Evolutionary conservation across 345 rosid genomes (phyloP), one percentile per base, ranked within the genome.

Genomic region (Erucastrum elatum): DNA sequence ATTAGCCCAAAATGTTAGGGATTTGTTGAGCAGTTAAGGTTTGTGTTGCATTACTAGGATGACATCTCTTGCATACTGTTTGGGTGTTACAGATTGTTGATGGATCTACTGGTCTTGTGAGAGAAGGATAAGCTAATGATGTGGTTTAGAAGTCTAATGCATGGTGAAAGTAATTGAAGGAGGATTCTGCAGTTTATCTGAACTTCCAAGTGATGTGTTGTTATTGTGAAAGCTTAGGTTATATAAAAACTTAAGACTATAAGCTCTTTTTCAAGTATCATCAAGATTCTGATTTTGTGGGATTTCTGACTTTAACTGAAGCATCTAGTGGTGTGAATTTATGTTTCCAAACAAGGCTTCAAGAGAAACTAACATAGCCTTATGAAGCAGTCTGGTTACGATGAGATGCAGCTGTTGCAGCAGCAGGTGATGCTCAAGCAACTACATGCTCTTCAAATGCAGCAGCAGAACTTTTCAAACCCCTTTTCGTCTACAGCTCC

Each of bases 391-490:
- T 75, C 90, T 75, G 85, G 87, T 46, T 65, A 81, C 59, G 85
- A 71, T 77, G 94, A 88, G 66, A 84, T 86, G 87, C 94, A 87
- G 73, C 77, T 88, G 64, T 62, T 87, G 82, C 97, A 90, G 82
- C 93, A 90, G 76, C 90, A 91, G 46, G 39, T 87, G 65, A 84
- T 90, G 87, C 62, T 88, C 75, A 88, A 88, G 85, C 87, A 91
- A 77, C 78, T 89, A 78, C 94, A 87, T 78, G 97, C 89, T 80
- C 72, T 86, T 81, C 94, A 90, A 79, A 87, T 87, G 75, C 94
- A 89, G 83, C 92, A 75, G 26, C 88, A 86, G 68, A 89, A 79
- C 74, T 73, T 89, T 41, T 8, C 85, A 21, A 87, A 81, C 82
- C 87, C 83, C 31, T 76, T 79, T 65, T 8, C 66, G 1, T 75